Percentiles rank a stretch among this genome's conserved stretches.
Evolutionary conservation across 2,329 filamentous ascomycete genomes (phyloP).

Genomic region (Fusarium bactridioides): DNA sequence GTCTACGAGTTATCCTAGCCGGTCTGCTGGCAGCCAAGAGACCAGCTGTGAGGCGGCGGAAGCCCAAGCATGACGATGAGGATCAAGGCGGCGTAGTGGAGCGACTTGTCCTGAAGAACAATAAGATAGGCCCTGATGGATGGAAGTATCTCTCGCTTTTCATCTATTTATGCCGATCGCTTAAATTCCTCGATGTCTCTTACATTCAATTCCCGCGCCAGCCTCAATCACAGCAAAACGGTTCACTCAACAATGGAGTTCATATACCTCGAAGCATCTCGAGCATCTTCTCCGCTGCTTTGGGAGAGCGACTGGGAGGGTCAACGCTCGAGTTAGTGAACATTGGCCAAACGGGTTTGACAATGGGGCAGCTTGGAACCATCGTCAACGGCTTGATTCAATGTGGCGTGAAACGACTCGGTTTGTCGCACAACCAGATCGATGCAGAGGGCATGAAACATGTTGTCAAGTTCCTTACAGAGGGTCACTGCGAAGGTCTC

Average conservation of each 20-base stretch:
- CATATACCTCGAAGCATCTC: slow-evolving; percentile 48
- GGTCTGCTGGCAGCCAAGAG: slow-evolving; percentile 83
- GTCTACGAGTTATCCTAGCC: slow-evolving; percentile 84
- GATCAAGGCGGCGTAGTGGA: slow-evolving; percentile 79
- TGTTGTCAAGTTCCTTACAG: slow-evolving; percentile 77
- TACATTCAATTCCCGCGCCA: slow-evolving; percentile 77
- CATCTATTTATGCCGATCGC: slow-evolving; percentile 84
- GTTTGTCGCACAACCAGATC: slow-evolving; percentile 83
- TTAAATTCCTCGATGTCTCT: slow-evolving; percentile 87
- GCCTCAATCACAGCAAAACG: slow-evolving; percentile 41
- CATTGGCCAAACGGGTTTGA: slow-evolving; percentile 80
- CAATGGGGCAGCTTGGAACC: slow-evolving; percentile 72
- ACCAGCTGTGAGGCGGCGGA: slow-evolving; percentile 64
- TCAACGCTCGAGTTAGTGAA: slow-evolving; percentile 82
- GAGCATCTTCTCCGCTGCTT: slow-evolving; percentile 76
- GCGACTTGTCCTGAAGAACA: slow-evolving; percentile 88
- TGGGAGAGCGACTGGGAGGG: slow-evolving; percentile 80
- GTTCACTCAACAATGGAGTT: slow-evolving; percentile 44
- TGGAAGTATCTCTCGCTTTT: slow-evolving; percentile 94
- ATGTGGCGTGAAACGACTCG: slow-evolving; percentile 79
- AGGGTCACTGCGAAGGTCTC: slow-evolving; percentile 83
- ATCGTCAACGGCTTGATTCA: slow-evolving; percentile 85
- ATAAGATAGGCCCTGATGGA: slow-evolving; percentile 85
- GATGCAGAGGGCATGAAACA: slow-evolving; percentile 77
- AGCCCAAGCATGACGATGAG: slow-evolving; percentile 51